Evolutionary conservation across 257 asterid species (phyloP), one percentile per base, ranked within the genome.

Genomic region (Capsicum pubescens): DNA sequence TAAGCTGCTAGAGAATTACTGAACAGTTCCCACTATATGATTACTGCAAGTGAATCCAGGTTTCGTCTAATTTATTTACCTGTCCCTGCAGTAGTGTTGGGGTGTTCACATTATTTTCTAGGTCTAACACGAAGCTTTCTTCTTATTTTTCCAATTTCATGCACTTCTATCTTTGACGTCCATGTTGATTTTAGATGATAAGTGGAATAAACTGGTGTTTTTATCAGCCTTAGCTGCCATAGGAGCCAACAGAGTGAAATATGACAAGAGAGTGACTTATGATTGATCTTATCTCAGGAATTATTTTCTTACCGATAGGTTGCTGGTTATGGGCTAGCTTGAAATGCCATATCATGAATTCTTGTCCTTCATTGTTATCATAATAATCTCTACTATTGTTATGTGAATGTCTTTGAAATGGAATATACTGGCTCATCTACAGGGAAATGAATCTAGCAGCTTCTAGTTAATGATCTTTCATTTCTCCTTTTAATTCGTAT

Each of bases 221-320:
- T 12, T 50, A 60, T 74, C 57, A 19, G n/a, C 80, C 80, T 72
- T 74, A 74, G 80, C 80, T 74, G 60, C 80, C 19, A 21, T 14
- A 74, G 60, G 50, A 74, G 42, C 80, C 80, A 74, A 12, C n/a
- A 19, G 21, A 74, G 58, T 21, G 60, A 74, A 74, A 74, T 44
- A 50, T 74, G 61, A 12, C 58, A 13, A 36, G 60, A 74, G 80
- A 13, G 19, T 48, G 60, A 1, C 50, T 48, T 74, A 74, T 21
- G 12, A 36, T 52, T 32, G 63, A 76, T 76, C 63, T 76, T 26
- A 26, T 76, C 32, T 2, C 48, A 26, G 0, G 5, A 16, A 76
- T 76, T 54, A 26, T 76, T 26, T 26, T 9, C 60, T 52, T 21
- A 21, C 21, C 60, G 3, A 26, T 76, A 21, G 81, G 44, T 52